These are phyloP conservation scores for Phytophthora boehmeriae DNA, from an alignment of 352 stramenopile genomes.

Conservation along the genomic window DNA sequence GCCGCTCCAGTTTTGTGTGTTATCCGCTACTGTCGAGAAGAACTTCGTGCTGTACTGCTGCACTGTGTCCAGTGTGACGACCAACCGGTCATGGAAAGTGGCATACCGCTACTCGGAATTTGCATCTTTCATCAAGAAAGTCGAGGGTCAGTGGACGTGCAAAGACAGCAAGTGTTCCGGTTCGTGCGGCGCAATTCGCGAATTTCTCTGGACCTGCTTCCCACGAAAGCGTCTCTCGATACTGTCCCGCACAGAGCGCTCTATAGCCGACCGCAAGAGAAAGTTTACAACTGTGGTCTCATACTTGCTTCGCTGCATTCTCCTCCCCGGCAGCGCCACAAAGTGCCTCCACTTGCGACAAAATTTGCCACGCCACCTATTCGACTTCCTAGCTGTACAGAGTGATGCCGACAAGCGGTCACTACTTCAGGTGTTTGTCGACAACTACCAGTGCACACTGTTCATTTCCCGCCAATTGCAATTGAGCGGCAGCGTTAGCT, in stretches of 20 bases:
- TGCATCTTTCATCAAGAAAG: conserved; percentile 45
- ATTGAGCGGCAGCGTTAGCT: conserved; percentile 29
- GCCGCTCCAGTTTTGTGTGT: conserved; percentile 48
- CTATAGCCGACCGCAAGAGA: conserved; percentile 45
- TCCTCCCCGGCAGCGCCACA: conserved; percentile 68
- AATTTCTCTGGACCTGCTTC: conserved; percentile 62
- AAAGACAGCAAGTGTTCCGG: conserved; percentile 51
- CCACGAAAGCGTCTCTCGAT: conserved; percentile 52
- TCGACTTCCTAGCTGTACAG: conserved; percentile 55
- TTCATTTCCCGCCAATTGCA: conserved; percentile 2
- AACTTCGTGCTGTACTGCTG: conserved; percentile 55
- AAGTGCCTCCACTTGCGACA: conserved; percentile 51
- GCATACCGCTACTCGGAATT: conserved; percentile 71
- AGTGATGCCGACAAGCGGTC: conserved; percentile 57
- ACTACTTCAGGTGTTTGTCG: conserved; percentile 69
- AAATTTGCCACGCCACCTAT: conserved; percentile 49
- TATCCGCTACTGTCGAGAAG: conserved; percentile 35
- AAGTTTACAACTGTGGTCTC: conserved; percentile 64
- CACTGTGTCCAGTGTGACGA: conserved; percentile 44
- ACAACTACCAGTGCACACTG: conserved; percentile 43
- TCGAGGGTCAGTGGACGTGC: conserved; percentile 59
- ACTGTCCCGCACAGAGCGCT: conserved; percentile 35
- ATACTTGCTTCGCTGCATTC: conserved; percentile 63
- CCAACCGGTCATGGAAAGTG: conserved; percentile 46
- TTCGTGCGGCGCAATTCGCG: conserved; percentile 65